Base-by-base conservation (phyloP, 805 yeast genomes). In the Wilhelminamyces savonicus region DNA sequence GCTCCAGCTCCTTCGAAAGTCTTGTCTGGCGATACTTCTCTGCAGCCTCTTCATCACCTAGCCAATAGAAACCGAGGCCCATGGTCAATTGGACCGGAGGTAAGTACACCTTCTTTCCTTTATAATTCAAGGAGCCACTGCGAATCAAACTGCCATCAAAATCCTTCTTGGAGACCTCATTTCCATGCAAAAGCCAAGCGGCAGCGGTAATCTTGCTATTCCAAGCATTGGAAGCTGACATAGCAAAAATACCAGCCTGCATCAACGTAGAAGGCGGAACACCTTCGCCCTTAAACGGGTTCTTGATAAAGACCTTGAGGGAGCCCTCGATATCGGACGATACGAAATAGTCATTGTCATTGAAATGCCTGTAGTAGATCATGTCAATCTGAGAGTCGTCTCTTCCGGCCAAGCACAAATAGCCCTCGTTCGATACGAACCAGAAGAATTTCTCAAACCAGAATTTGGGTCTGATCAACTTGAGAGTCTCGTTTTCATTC, bases 371-470 rank as follows among this genome's bases (percentile, higher is more conserved):
- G 44, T 79, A 78, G 47, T 82, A 82, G 16, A 92, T 72, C 61
- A 84, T 71, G 44, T 88, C 95, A 4, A 76, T 69, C 51, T 90
- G 97, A 4, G 74, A 52, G 14, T 68, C 72, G 50, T 92, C 96
- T 39, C 86, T 76, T 2, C 97, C 97, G 27, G 88, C 86, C 31
- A 92, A 55, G 35, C 94, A 82, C 28, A 92, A 59, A 48, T 82
- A 87, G 0, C 92, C 88, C 49, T 90, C 97, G 41, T 80, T 77
- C 0, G 96, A 74, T n/a, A 88, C 65, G 48, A 92, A 92, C 98
- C 98, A 92, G 47, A 69, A 76, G 54, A 80, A 90, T 54, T 90
- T 92, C 51, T 92, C 98, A 60, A 92, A 92, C 84, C 96, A 88
- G 50, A 66, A 79, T 27, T 85, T 86, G 4, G 73, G 66, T 27